Base-by-base conservation (phyloP, 768 basidiomycete species). In the Tulasnella sp. region DNA sequence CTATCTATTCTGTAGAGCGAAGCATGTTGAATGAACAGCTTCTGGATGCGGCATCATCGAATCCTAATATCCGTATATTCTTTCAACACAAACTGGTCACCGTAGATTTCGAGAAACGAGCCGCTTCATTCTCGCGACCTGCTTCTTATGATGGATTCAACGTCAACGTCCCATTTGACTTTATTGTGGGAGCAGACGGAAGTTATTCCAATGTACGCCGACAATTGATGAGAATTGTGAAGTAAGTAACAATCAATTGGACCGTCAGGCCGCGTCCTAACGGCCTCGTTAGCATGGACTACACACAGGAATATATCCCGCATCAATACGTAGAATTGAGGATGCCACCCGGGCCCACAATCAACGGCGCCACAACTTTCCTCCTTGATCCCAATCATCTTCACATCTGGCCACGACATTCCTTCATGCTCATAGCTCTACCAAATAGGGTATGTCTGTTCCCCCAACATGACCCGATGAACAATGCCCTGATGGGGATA, bases 401-500 rank as follows among this genome's bases (percentile, higher is more conserved):
- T 59, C 93, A 99, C 70, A 96, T 99, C 61, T 99, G 93, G 93
- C 95, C 93, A 58, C 83, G 93, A 63, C 87, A 91, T 66, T 88
- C 90, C 41, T 98, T 98, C 74, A 99, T 99, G 93, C 78, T 99
- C 61, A 96, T 99, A 61, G 93, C 90, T 19, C 79, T 99, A 52
- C 91, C 93, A 58, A 99, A 99, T 72, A 82, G 86, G 75, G 93
- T 93, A 54, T 53, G 57, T 49, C 56, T 48, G 24, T 40, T 45
- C 48, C 58, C 20, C 16, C 24, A 45, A 7, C n/a, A 45, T 5
- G 8, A 8, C 25, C 25, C 5, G 28, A 6, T 7, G 8, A 6
- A 27, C 8, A 6, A 19, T 39, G 15, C 4, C 29, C 43, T 34
- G 29, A 46, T 31, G 29, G 7, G 19, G 19, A 12, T 1, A 47